Percentiles rank a stretch among this genome's conserved stretches.
phyloP scores from a whole-genome alignment of 371 early-diverging fungal genomes.

The Actinomucor elegans region DNA sequence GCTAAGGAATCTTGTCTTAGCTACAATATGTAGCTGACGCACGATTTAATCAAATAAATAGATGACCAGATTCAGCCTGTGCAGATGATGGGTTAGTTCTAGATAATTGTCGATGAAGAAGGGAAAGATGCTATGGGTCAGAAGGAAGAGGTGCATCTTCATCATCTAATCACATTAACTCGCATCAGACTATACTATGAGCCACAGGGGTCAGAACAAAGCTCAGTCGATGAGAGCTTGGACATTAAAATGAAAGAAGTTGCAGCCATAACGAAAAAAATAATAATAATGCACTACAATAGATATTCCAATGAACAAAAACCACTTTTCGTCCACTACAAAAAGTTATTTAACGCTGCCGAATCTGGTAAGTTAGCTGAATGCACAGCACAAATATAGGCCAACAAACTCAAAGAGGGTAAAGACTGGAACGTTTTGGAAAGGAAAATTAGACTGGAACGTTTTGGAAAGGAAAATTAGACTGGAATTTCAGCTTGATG shows the following conservation, averaged over 20 bases:
- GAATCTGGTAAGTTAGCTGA: slow-evolving; percentile 13
- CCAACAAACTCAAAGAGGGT: slow-evolving; percentile 11
- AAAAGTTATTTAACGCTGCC: slow-evolving; percentile 9
- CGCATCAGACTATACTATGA: slow-evolving; percentile 10
- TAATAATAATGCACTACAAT: slow-evolving; percentile 10
- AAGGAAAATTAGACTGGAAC: slow-evolving; percentile 11
- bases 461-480: slow-evolving; percentile 13
- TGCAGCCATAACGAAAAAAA: background rate
- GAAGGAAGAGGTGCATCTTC: slow-evolving; percentile 7
- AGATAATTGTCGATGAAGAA: slow-evolving; percentile 1
- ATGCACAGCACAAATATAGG: slow-evolving; percentile 19
- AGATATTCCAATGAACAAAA: slow-evolving; percentile 14
- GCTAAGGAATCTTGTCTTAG: too few relatives aligned
- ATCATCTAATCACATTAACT: slow-evolving; percentile 1
- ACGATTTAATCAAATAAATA: too few relatives aligned
- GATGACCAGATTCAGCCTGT: too few relatives aligned
- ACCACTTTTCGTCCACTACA: slow-evolving; percentile 12
- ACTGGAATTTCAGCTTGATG: slow-evolving; percentile 8
- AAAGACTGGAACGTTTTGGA: slow-evolving; percentile 12
- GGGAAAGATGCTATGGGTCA: slow-evolving; percentile 6
- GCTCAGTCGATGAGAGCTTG: background rate
- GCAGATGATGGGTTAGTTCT: too few relatives aligned
- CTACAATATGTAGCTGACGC: too few relatives aligned
- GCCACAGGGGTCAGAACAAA: slow-evolving; percentile 6
- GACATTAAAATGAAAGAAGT: slow-evolving; percentile 17